Percentiles rank a stretch among this genome's conserved stretches.
phyloP scores from a whole-genome alignment of 805 yeast species.

The Monosporozyma servazzii region DNA sequence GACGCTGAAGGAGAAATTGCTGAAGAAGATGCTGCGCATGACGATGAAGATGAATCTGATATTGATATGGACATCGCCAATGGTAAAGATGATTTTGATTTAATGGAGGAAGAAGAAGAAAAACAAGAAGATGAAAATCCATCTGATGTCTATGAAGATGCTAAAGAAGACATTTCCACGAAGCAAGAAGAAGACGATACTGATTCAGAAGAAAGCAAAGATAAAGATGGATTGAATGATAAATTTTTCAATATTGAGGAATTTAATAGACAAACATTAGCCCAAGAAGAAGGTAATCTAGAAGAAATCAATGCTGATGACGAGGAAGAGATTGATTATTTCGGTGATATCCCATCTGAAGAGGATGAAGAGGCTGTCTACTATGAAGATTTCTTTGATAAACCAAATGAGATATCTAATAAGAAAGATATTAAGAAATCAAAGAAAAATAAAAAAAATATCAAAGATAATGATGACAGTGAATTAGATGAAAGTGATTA shows the following conservation, averaged over 20 bases:
- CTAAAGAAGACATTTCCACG: slow-evolving; percentile 1
- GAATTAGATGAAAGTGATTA: slow-evolving; percentile 35
- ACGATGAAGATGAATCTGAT: slow-evolving; percentile 16
- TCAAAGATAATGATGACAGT: slow-evolving; percentile 10
- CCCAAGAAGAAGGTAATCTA: slow-evolving; percentile 44
- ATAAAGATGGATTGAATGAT: slow-evolving; percentile 54
- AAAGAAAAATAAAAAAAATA: background rate
- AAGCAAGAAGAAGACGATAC: slow-evolving; percentile 24
- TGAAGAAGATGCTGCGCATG: background rate
- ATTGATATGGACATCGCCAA: background rate
- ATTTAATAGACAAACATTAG: slow-evolving; percentile 67
- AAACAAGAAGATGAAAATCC: slow-evolving; percentile 21
- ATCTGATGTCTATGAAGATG: background rate
- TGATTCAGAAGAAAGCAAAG: slow-evolving; percentile 20
- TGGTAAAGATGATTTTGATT: slow-evolving; percentile 3
- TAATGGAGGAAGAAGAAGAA: slow-evolving; percentile 11
- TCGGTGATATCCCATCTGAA: slow-evolving; percentile 45
- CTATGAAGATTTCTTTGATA: slow-evolving; percentile 60
- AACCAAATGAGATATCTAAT: slow-evolving; percentile 15
- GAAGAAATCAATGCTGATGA: slow-evolving; percentile 36
- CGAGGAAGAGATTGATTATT: slow-evolving; percentile 44
- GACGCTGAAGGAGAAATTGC: slow-evolving; percentile 14
- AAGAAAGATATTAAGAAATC: background rate
- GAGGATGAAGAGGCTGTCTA: slow-evolving; percentile 47
- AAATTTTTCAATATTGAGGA: slow-evolving; percentile 79